A percentile compares a stretch with the other conserved stretches of the same genome.
phyloP scores from a whole-genome alignment of 2,329 filamentous ascomycete species.

The Lojkania enalia region DNA sequence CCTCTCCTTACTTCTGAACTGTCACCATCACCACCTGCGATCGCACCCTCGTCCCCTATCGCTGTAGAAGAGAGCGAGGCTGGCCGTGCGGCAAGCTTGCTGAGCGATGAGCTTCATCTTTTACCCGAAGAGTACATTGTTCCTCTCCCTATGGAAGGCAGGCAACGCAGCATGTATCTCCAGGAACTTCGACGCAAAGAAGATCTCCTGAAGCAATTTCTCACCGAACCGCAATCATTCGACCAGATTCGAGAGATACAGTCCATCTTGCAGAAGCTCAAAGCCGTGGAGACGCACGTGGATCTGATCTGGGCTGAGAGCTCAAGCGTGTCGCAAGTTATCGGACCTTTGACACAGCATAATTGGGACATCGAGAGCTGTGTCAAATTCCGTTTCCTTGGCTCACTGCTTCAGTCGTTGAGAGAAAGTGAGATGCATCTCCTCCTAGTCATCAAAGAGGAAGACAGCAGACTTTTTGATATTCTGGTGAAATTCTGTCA shows the following conservation, averaged over 20 bases:
- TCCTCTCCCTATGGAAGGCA: conserved; percentile 35
- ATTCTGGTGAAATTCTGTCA: conserved; percentile 23
- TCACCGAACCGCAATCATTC: conserved; percentile 15
- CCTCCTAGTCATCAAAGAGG: conserved; percentile 30
- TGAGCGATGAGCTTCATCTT: conserved; percentile 36
- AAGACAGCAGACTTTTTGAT: conserved; percentile 27
- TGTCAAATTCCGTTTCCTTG: conserved; percentile 40
- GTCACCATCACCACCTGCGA: not conserved
- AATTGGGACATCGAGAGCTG: conserved; percentile 35
- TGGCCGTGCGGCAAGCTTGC: conserved; percentile 19
- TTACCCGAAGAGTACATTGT: conserved; percentile 36
- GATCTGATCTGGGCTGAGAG: conserved; percentile 36
- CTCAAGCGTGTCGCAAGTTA: conserved; percentile 10
- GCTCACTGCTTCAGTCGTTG: conserved; percentile 24
- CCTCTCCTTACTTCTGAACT: not conserved
- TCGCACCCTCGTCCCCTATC: conserved; percentile 12
- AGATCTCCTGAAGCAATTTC: conserved; percentile 23
- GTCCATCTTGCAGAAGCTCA: conserved; percentile 24
- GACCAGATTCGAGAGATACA: conserved; percentile 22
- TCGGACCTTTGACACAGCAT: conserved; percentile 19
- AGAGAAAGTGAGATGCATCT: conserved; percentile 29
- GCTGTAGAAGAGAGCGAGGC: conserved; percentile 18
- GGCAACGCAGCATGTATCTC: conserved; percentile 32
- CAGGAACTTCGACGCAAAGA: conserved; percentile 22
- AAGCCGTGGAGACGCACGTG: conserved; percentile 35